Evolutionary conservation across 2,329 filamentous ascomycete species (phyloP).

Genomic region (Chrysoporthe puriensis): DNA sequence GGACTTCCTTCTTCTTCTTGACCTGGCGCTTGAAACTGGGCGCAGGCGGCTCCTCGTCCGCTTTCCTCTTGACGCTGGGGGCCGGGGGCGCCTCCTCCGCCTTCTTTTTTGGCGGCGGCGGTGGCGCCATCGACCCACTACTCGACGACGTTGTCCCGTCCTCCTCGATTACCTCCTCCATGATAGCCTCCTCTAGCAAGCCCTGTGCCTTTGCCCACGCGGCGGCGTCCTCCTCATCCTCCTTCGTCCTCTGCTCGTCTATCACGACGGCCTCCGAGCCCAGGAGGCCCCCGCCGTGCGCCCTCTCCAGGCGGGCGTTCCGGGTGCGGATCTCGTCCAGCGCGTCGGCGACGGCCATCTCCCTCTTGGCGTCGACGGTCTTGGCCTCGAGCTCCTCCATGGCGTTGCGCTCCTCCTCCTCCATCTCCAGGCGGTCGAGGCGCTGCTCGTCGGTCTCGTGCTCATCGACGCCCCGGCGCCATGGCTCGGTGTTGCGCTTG

Average conservation of each 20-base stretch:
- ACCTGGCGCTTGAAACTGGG: conserved; percentile 73
- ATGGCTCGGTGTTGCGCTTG: conserved; percentile 91
- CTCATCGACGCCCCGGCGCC: conserved; percentile 69
- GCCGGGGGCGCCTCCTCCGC: conserved; percentile 37
- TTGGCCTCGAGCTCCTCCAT: conserved; percentile 97
- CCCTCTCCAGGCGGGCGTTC: conserved; percentile 85
- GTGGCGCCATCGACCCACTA: conserved; percentile 28
- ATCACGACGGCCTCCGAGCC: conserved; percentile 55
- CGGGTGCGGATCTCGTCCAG: conserved; percentile 91
- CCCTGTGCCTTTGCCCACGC: conserved; percentile 60
- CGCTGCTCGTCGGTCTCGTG: conserved; percentile 83
- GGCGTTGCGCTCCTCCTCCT: conserved; percentile 76
- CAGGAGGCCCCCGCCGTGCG: conserved; percentile 67
- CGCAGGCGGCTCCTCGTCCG: conserved; percentile 34
- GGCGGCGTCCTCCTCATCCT: conserved; percentile 85
- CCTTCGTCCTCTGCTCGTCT: conserved; percentile 53
- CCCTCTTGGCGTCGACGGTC: conserved; percentile 86
- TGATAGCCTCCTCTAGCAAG: conserved; percentile 49
- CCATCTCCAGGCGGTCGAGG: conserved; percentile 78
- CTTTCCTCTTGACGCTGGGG: conserved; percentile 39
- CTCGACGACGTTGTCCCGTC: conserved; percentile 17
- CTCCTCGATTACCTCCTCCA: conserved; percentile 46
- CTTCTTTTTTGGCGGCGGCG: conserved; percentile 22
- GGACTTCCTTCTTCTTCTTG: conserved; percentile 84
- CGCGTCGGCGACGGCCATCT: conserved; percentile 96